Conservation (phyloP, 805 yeast genomes). For the Saccharomycopsis olivae region DNA sequence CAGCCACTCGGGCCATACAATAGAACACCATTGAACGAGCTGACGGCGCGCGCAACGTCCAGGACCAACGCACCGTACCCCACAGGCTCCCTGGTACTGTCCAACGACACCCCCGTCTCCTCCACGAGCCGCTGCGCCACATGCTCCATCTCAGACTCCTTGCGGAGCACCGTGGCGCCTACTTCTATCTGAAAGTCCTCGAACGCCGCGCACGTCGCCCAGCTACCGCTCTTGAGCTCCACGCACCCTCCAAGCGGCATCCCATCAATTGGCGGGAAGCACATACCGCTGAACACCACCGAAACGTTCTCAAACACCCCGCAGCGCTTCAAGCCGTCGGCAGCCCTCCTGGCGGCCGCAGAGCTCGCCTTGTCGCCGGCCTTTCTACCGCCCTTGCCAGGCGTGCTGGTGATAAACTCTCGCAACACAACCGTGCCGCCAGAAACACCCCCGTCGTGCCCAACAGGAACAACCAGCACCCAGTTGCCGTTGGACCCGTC, state of each 20-base stretch:
- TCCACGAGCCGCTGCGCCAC: constrained; percentile 5
- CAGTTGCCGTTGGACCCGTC: constrained; percentile 41
- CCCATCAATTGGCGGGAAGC: no score
- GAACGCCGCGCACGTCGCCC: no score
- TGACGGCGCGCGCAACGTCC: constrained; percentile 30
- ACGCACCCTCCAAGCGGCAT: no score
- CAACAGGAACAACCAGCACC: constrained; percentile 44
- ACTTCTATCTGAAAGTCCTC: constrained; percentile 33
- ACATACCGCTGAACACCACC: no score
- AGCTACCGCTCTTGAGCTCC: no score
- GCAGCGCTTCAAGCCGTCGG: constrained; percentile 21
- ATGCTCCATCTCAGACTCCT: constrained; percentile 25
- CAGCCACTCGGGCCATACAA: constrained; percentile 70
- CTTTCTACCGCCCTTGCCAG: neutral
- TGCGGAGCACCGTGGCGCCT: constrained; percentile 38
- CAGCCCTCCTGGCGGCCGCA: constrained; percentile 14
- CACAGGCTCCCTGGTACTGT: constrained; percentile 28
- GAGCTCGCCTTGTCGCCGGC: neutral
- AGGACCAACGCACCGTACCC: constrained; percentile 44
- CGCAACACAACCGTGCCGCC: constrained; percentile 26
- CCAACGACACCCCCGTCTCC: neutral
- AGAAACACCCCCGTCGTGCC: no score
- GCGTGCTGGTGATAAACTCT: constrained; percentile 12
- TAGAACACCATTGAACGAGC: constrained; percentile 43
- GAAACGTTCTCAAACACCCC: no score